Evolutionary conservation across 371 early-diverging fungal species (phyloP).

Genomic region (Sporodiniella umbellata): DNA sequence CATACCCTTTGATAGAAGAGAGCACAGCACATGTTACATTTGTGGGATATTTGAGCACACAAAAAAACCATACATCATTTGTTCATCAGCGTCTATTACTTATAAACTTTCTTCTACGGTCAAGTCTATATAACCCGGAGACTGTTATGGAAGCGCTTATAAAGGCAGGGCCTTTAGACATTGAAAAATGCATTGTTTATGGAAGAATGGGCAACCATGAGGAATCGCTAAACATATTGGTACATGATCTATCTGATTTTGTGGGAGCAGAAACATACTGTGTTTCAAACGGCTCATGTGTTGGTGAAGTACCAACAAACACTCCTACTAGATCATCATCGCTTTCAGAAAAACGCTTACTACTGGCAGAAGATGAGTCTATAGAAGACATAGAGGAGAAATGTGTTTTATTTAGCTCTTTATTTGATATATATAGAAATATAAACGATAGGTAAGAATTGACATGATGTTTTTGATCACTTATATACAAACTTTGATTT

Average conservation of each 20-base stretch:
- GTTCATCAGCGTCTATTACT: slow-evolving; percentile 31
- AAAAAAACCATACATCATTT: slow-evolving; percentile 11
- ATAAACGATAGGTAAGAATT: slow-evolving; percentile 30
- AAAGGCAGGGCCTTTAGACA: slow-evolving; percentile 35
- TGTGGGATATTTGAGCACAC: slow-evolving; percentile 27
- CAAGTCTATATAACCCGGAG: slow-evolving; percentile 29
- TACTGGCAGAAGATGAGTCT: slow-evolving; percentile 3
- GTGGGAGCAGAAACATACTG: slow-evolving; percentile 68
- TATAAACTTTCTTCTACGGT: slow-evolving; percentile 34
- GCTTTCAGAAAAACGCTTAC: slow-evolving; percentile 9
- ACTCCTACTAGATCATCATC: slow-evolving; percentile 22
- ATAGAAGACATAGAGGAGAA: slow-evolving; percentile 23
- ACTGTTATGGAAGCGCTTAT: slow-evolving; percentile 18
- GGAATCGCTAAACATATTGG: slow-evolving; percentile 51
- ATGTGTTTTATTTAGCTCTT: slow-evolving; percentile 30
- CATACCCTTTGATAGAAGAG: not conserved
- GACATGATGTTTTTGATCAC: too few species aligned
- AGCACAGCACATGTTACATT: slow-evolving; percentile 21
- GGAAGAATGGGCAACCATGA: slow-evolving; percentile 55
- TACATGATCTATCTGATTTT: slow-evolving; percentile 55
- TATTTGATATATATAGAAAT: slow-evolving; percentile 38
- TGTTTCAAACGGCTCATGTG: slow-evolving; percentile 50
- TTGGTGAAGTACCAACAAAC: slow-evolving; percentile 20
- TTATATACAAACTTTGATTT: too few species aligned
- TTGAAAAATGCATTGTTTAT: slow-evolving; percentile 51